Evolutionary conservation across 306 rosid species (phyloP), one percentile per base, ranked within the genome.

Genomic region (Quercus robur): DNA sequence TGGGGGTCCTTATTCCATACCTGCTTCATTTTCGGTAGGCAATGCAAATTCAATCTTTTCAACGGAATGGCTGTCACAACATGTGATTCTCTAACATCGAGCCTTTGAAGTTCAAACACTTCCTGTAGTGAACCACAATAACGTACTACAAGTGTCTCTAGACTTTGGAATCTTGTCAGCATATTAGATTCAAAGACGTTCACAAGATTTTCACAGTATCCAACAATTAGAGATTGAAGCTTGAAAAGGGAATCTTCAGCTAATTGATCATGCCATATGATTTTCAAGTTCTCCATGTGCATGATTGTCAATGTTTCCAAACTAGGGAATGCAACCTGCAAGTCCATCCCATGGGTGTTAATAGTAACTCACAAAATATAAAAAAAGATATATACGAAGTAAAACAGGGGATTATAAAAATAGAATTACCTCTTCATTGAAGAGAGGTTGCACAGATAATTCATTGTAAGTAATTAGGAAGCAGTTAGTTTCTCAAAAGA

Each of bases 31-130:
- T 35, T 35, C 2, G 41, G 41, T 6, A 35, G 0, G 6, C 0
- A 0, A 35, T 0, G 1, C n/a, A 79, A 61, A 0, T 0, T 2
- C 44, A 62, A 31, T 7, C 2, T 0, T 46, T 30, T 23, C n/a
- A 79, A 30, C 3, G 46, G 61, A 28, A 25, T 2, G 52, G 23
- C 8, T 25, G 11, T 23, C 5, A 25, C 17, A 1, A 12, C 15
- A 1, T 1, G 1, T 13, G 35, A 0, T 10, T 30, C 14, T 56
- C 10, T 13, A 33, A 30, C 33, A 56, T 56, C 3, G 5, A 3
- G 67, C 6, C 23, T 9, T 31, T 17, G 10, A 3, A 56, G 14
- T 55, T 30, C 54, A 56, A 55, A 56, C 1, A 56, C 26, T 6
- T 6, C 63, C 51, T 74, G 54, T 2, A 74, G 18, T 4, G 31